phyloP scores from a whole-genome alignment of 768 basidiomycete species.

The Ramaria sp. region DNA sequence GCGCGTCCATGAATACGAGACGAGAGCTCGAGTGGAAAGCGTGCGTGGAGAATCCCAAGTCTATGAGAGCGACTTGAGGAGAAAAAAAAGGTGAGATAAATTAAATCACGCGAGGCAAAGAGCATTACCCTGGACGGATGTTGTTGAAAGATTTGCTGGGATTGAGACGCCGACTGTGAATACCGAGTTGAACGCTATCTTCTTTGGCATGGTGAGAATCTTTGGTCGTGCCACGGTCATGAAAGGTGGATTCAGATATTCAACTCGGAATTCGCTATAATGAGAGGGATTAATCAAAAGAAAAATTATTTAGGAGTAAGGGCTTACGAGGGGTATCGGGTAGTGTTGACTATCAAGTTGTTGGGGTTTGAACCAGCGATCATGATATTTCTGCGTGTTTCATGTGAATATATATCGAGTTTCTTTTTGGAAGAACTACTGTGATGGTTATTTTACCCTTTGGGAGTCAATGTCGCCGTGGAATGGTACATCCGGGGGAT shows the following conservation, averaged over 20 bases:
- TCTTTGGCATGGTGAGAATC: conserved; percentile 24
- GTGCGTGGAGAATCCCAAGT: conserved; percentile 25
- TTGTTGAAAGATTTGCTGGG: conserved; percentile 17
- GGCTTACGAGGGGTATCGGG: neutral
- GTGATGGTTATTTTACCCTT: neutral
- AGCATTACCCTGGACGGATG: conserved; percentile 5
- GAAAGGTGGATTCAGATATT: conserved; percentile 32
- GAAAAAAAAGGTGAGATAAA: neutral
- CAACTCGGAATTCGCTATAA: conserved; percentile 28
- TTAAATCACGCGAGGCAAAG: no score
- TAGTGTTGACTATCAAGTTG: neutral
- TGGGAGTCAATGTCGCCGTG: neutral
- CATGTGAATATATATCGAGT: neutral
- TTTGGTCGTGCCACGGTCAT: conserved; percentile 26
- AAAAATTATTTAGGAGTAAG: neutral
- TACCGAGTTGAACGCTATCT: conserved; percentile 25
- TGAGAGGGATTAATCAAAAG: neutral
- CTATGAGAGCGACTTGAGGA: conserved; percentile 23
- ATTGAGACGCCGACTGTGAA: conserved; percentile 24
- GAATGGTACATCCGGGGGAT: conserved; percentile 26
- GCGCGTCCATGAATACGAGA: conserved; percentile 23
- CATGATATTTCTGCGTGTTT: neutral
- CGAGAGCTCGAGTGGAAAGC: no score
- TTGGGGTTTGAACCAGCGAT: conserved; percentile 5
- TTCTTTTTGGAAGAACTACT: neutral